Conservation (phyloP, 2,329 filamentous ascomycete genomes). For the Cryphonectria naterciae region DNA sequence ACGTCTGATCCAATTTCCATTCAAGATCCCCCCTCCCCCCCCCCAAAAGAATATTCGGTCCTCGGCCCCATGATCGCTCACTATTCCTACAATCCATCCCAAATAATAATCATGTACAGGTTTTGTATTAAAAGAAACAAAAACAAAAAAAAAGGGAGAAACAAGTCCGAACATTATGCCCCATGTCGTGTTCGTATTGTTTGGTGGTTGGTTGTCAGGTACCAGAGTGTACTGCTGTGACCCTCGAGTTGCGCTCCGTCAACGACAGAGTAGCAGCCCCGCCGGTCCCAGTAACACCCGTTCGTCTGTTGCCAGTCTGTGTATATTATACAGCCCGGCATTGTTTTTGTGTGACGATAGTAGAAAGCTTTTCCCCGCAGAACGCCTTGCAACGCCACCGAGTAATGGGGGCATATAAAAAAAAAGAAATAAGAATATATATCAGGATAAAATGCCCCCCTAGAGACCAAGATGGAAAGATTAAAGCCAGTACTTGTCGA, state of each 20-base stretch:
- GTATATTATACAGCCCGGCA: conserved; percentile 5
- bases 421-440: not conserved
- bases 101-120: not conserved
- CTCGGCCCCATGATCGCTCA: not conserved
- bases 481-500: conserved; percentile 27
- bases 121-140: not conserved
- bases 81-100: not conserved
- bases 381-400: conserved; percentile 20
- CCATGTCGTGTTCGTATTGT: conserved; percentile 8
- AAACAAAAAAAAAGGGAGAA: not conserved
- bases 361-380: conserved; percentile 12
- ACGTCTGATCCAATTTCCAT: not conserved
- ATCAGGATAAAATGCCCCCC: conserved; percentile 19
- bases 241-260: conserved; percentile 4
- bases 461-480: conserved; percentile 10
- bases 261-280: not conserved
- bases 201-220: not conserved
- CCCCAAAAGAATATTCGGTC: not conserved
- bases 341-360: conserved; percentile 4
- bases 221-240: conserved; percentile 5
- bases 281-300: too few relatives aligned
- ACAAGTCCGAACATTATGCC: not conserved
- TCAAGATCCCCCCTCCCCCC: not conserved
- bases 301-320: conserved; percentile 7
- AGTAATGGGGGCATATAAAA: conserved; percentile 11